A percentile compares a stretch with the other conserved stretches of the same genome.
phyloP scores from a whole-genome alignment of 2,329 filamentous ascomycete genomes.

The Apiospora phragmitis region DNA sequence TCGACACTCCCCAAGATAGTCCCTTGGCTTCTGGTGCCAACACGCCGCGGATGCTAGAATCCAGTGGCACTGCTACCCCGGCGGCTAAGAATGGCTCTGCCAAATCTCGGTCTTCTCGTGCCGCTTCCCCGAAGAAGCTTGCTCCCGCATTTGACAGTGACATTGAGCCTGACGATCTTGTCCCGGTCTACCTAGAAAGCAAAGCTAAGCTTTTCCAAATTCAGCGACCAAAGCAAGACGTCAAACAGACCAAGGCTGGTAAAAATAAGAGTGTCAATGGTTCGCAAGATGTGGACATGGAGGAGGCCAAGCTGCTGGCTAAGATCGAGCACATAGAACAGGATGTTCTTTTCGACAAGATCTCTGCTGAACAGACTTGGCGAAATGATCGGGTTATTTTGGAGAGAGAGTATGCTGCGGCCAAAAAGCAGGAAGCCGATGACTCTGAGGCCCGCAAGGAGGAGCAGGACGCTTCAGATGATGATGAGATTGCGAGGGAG shows the following conservation, averaged over 20 bases:
- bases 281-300: conserved; percentile 39
- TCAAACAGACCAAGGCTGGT: conserved; percentile 40
- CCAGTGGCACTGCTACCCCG: conserved; percentile 30
- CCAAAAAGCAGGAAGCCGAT: conserved; percentile 42
- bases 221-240: conserved; percentile 53
- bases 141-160: conserved; percentile 63
- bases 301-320: conserved; percentile 65
- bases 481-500: conserved; percentile 53
- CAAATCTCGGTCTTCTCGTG: conserved; percentile 29
- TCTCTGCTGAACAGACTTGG: conserved; percentile 67
- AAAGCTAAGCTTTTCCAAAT: conserved; percentile 68
- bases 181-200: conserved; percentile 75
- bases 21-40: conserved; percentile 50
- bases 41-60: conserved; percentile 46
- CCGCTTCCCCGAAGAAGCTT: conserved; percentile 41
- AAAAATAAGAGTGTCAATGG: conserved; percentile 20
- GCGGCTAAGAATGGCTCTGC: conserved; percentile 35
- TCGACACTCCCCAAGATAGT: conserved; percentile 49
- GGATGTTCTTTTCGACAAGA: conserved; percentile 73
- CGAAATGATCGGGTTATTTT: conserved; percentile 57
- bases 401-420: conserved; percentile 60
- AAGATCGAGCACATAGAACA: conserved; percentile 78
- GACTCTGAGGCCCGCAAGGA: conserved; percentile 36
- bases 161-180: conserved; percentile 72
- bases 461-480: conserved; percentile 35